Base-by-base conservation (phyloP, 1,284 basidiomycete genomes). In the Cutaneotrichosporon sp. region DNA sequence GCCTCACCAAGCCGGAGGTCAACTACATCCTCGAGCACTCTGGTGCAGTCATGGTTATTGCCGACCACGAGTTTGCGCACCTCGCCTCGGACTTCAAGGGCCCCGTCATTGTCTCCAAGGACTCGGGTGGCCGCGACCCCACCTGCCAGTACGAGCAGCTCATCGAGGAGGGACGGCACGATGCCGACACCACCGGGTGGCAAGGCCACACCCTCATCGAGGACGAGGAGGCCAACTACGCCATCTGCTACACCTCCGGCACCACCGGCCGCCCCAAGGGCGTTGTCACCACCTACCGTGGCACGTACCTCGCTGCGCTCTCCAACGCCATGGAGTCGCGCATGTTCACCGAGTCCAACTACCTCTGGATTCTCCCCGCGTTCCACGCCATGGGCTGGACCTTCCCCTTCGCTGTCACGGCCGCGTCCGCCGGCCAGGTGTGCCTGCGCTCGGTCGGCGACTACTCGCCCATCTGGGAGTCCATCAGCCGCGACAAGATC, bases 361-460 rank as follows among this genome's bases (percentile, higher is more conserved):
- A 25, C 74, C 74, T 43, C 56, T 78, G 27, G 72, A 75, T 60
- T 64, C 73, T 36, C 31, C 67, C 46, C 49, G 63, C 64, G 4
- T 65, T 65, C 64, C 64, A 65, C 64, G 60, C 64, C 20, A 46
- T 54, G 29, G 64, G 64, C 45, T 65, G 64, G 64, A 59, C 53
- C n/a, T 65, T 59, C 64, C 64, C 64, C 36, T 65, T 59, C 38
- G 64, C 64, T 24, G 22, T 62, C 51, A 59, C 64, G 2, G 57
- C 60, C 27, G 54, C 60, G 9, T 29, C 50, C 10, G 31, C 60
- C 0, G 60, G 60, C n/a, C 64, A 65, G 51, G 64, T 65, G 24
- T 65, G 64, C 47, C 55, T 65, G 31, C 60, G 64, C 20, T 57
- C 60, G 10, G 64, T 65, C 4, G 64, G 64, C 54, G 64, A 65